These are phyloP conservation scores for Ophiostoma perfectum DNA, from an alignment of 2,329 filamentous ascomycete species.

Conservation along the genomic window DNA sequence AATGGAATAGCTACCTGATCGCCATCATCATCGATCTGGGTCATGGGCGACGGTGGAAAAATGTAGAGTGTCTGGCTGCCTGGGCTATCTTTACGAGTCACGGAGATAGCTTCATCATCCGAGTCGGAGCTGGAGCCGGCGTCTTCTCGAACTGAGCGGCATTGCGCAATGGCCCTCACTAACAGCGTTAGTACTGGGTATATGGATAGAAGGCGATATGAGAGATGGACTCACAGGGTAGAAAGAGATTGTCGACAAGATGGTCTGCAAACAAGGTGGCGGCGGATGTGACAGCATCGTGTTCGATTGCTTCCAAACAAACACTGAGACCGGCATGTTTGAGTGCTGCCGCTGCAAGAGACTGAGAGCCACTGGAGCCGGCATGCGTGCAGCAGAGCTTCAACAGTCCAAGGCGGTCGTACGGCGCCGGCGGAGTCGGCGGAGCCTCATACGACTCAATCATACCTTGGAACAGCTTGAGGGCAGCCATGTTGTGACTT, in stretches of 20 bases:
- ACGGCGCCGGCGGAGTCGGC: not conserved
- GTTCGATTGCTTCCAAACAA: too few relatives aligned
- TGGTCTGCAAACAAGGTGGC: slow-evolving; percentile 9
- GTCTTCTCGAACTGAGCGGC: not conserved
- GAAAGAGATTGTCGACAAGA: slow-evolving; percentile 5
- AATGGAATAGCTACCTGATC: not conserved
- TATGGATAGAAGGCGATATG: not conserved
- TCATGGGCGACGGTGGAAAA: slow-evolving; percentile 11
- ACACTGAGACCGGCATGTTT: not conserved
- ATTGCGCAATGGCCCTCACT: slow-evolving; percentile 4
- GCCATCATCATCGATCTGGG: slow-evolving; percentile 2
- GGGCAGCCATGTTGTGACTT: not conserved
- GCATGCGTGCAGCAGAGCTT: not conserved
- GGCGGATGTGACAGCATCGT: not conserved
- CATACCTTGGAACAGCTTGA: not conserved
- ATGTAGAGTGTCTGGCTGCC: not conserved
- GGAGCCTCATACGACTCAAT: not conserved
- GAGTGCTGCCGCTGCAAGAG: not conserved
- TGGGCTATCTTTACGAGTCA: not conserved
- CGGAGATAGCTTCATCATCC: not conserved
- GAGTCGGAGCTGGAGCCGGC: not conserved
- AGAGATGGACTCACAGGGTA: slow-evolving; percentile 5
- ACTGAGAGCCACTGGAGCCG: not conserved
- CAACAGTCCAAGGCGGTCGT: not conserved
- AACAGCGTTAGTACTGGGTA: not conserved